Conservation (phyloP, 768 basidiomycete genomes). For the Leccinum truebloodii region DNA sequence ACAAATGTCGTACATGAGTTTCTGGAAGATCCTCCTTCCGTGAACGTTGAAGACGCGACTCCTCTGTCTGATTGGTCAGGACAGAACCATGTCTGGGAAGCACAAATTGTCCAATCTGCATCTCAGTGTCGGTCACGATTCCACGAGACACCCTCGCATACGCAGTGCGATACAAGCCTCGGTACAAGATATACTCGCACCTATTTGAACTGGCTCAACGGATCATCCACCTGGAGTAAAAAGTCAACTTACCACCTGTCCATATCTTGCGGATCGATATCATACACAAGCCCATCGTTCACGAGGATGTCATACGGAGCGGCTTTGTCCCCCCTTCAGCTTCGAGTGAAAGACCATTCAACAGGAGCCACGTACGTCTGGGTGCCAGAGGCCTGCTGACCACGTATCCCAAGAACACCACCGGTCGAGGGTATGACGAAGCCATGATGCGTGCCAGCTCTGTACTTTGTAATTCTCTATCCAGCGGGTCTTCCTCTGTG, state of each 20-base stretch:
- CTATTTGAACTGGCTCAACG: constrained; percentile 34
- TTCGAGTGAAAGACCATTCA: constrained; percentile 1
- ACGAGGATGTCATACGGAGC: constrained; percentile 76
- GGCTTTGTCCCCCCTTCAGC: constrained; percentile 42
- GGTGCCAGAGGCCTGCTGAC: constrained; percentile 66
- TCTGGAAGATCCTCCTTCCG: constrained; percentile 66
- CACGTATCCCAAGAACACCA: constrained; percentile 81
- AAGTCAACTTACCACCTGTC: constrained; percentile 60
- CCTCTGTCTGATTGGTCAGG: constrained; percentile 57
- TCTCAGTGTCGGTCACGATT: constrained; percentile 86
- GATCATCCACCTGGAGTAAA: neutral
- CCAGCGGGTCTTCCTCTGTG: constrained; percentile 84
- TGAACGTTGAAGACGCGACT: constrained; percentile 66
- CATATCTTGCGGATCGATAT: constrained; percentile 71
- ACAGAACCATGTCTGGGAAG: constrained; percentile 58
- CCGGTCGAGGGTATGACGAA: constrained; percentile 64
- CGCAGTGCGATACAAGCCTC: constrained; percentile 75
- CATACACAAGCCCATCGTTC: constrained; percentile 75
- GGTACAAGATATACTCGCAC: constrained; percentile 92
- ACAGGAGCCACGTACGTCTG: constrained; percentile 51
- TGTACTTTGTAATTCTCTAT: constrained; percentile 81
- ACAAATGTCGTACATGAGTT: constrained; percentile 51
- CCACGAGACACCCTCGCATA: constrained; percentile 83
- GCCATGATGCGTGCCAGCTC: constrained; percentile 82
- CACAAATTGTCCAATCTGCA: constrained; percentile 86